These are phyloP conservation scores for Penicillium griseofulvum DNA, from an alignment of 2,329 filamentous ascomycete genomes.

Conservation along the genomic window DNA sequence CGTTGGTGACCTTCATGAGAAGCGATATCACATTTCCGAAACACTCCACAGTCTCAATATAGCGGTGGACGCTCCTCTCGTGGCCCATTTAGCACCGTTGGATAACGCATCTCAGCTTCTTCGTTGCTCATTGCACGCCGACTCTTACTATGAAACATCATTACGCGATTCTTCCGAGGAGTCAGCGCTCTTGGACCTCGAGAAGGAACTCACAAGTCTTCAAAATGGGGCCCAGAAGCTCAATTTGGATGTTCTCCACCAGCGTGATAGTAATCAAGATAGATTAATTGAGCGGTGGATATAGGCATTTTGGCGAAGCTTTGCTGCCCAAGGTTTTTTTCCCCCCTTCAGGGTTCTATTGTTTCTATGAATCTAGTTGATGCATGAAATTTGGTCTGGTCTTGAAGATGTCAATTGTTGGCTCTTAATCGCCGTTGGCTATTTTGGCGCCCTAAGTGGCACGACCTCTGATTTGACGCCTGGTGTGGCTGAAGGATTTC, in stretches of 20 bases:
- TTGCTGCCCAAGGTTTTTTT: neutral
- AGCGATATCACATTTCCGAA: slow-evolving; percentile 30
- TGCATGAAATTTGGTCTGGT: neutral
- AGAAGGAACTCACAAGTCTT: slow-evolving; percentile 29
- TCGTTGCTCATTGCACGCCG: slow-evolving; percentile 28
- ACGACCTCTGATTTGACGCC: slow-evolving; percentile 13
- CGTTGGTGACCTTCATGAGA: slow-evolving; percentile 27
- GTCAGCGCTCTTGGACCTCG: slow-evolving; percentile 28
- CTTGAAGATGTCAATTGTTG: slow-evolving; percentile 7
- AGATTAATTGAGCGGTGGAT: slow-evolving; percentile 37
- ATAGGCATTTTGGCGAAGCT: slow-evolving; percentile 6
- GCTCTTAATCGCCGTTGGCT: slow-evolving; percentile 9
- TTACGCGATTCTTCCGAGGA: slow-evolving; percentile 30
- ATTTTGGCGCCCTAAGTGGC: slow-evolving; percentile 2
- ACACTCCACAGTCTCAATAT: slow-evolving; percentile 26
- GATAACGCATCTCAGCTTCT: slow-evolving; percentile 37
- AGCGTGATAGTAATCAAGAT: slow-evolving; percentile 30
- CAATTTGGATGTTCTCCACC: slow-evolving; percentile 33
- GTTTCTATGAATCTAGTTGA: neutral
- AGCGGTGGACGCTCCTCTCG: slow-evolving; percentile 32
- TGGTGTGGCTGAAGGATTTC: slow-evolving; percentile 3
- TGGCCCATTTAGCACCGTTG: slow-evolving; percentile 27
- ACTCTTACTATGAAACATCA: slow-evolving; percentile 30
- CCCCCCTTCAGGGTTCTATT: neutral
- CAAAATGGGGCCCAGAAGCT: slow-evolving; percentile 36